These are phyloP conservation scores for Yarrowia bubula DNA, from an alignment of 805 yeast species.

Conservation along the genomic window DNA sequence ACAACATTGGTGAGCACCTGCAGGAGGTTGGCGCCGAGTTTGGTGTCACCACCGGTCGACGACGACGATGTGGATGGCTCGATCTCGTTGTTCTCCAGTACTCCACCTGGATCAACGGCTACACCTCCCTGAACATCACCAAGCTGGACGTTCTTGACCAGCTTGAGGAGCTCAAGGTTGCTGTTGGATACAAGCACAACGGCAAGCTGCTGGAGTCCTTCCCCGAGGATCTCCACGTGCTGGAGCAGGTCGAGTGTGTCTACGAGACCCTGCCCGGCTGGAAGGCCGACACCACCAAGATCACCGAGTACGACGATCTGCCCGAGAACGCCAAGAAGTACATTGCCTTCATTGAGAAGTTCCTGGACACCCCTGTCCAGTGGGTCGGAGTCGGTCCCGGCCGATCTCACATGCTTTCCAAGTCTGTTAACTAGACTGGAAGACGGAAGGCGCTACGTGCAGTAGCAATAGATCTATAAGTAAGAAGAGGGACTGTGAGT, in stretches of 20 bases:
- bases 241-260: slow-evolving; percentile 89
- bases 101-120: slow-evolving; percentile 89
- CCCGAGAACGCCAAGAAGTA: slow-evolving; percentile 87
- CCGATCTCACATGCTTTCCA: slow-evolving; percentile 82
- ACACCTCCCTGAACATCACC: slow-evolving; percentile 89
- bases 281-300: slow-evolving; percentile 75
- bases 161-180: slow-evolving; percentile 84
- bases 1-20: slow-evolving; percentile 77
- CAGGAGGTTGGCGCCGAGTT: slow-evolving; percentile 92
- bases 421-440: slow-evolving; percentile 20
- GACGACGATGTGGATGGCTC: slow-evolving; percentile 99
- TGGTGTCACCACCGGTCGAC: slow-evolving; percentile 98
- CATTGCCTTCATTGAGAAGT: slow-evolving; percentile 81
- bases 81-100: slow-evolving; percentile 92
- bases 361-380: slow-evolving; percentile 75
- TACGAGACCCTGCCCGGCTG: slow-evolving; percentile 94
- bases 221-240: slow-evolving; percentile 85
- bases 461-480: slow-evolving; percentile 6
- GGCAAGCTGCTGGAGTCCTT: slow-evolving; percentile 74
- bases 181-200: slow-evolving; percentile 73
- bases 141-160: slow-evolving; percentile 93
- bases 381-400: slow-evolving; percentile 99
- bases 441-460: slow-evolving; percentile 20
- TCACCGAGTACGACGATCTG: slow-evolving; percentile 68
- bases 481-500: neutral